Evolutionary conservation across 164 flowering plant species (phyloP).

Genomic region (Paratinospora sagittata): DNA sequence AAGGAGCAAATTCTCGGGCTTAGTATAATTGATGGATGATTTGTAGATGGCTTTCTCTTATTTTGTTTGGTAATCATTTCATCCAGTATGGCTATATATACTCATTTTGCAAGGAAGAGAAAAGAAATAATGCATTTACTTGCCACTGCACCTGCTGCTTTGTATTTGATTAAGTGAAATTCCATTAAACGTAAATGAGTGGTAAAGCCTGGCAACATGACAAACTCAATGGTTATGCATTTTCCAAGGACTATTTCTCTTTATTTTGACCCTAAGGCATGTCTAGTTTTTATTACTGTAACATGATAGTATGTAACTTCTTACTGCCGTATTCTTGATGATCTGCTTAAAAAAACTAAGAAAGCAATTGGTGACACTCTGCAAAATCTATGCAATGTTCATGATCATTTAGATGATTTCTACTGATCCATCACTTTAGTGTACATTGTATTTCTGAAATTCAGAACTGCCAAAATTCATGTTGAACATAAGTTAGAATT

Average conservation of each 20-base stretch:
- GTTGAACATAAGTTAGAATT: not conserved
- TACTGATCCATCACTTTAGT: not conserved
- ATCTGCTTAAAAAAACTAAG: no score
- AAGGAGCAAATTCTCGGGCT: conserved; percentile 53
- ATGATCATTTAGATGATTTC: not conserved
- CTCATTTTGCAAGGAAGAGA: not conserved
- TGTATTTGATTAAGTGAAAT: not conserved
- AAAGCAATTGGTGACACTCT: not conserved
- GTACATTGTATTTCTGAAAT: not conserved
- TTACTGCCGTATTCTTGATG: not conserved
- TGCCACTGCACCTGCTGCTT: not conserved
- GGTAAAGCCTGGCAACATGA: not conserved
- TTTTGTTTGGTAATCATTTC: conserved; percentile 19
- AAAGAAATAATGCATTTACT: not conserved
- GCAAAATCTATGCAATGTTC: not conserved
- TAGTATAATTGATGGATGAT: conserved; percentile 27
- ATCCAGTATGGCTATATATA: not conserved
- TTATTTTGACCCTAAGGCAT: not conserved
- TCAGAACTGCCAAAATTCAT: not conserved
- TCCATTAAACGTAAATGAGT: not conserved
- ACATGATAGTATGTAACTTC: not conserved
- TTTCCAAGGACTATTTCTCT: not conserved
- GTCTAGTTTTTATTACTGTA: not conserved
- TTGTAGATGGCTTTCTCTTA: not conserved
- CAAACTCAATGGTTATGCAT: not conserved